Base-by-base conservation (phyloP, 2,329 filamentous ascomycete genomes). In the Aureobasidium sp. region DNA sequence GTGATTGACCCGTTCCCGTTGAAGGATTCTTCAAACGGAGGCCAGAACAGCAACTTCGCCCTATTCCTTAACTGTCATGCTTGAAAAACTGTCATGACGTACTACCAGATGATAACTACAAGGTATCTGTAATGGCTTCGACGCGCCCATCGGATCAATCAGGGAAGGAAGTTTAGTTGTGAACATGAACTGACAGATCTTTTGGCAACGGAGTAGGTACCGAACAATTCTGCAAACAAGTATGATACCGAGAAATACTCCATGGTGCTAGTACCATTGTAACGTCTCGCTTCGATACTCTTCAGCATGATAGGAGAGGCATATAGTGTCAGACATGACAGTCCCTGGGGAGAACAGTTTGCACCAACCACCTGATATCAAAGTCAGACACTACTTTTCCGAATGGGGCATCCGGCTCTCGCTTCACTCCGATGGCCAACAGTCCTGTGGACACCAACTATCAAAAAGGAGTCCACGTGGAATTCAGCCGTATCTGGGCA, bases 1-100 rank as follows among this genome's bases (percentile, higher is more conserved):
- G 4, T 22, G 17, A 48, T 37, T 30, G 25, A 48, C n/a, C n/a
- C 44, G 32, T 37, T 19, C 21, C 44, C 44, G 44, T 48, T 48
- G 44, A 4, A 37, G 32, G 44, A 48, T 48, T 17, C 14, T 3
- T 32, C 6, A 34, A 29, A 37, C 30, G 22, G 37, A 48, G 42
- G 35, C 44, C 30, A 48, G 44, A 48, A 27, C 44, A 37, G 44
- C 44, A 37, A 37, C 32, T 35, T 8, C 30, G 37, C 11, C 30
- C 44, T 45, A 19, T 45, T 22, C 41, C 41, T 45, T 27, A 34
- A 24, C 29, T 45, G 41, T 34, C 19, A 45, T 22, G 14, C 29
- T 17, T 17, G 16, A 19, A 48, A 48, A 4, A 37, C n/a, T n/a
- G 30, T 12, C 8, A 19, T 11, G 21, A 24, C 6, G 4, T 19